Evolutionary conservation across 257 asterid species (phyloP).

Genomic region (Solanum clarkiae): DNA sequence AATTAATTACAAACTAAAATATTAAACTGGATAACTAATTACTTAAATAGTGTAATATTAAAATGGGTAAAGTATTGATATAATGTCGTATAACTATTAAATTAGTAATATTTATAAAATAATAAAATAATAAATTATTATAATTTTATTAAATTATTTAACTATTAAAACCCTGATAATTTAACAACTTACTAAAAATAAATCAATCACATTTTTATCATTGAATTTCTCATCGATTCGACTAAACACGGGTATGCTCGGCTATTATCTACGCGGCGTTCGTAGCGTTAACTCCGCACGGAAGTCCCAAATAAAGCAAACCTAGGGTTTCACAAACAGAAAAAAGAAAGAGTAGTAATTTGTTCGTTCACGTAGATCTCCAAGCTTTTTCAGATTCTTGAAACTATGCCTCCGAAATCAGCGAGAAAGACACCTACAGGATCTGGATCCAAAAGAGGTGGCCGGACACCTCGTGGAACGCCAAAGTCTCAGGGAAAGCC

Average conservation of each 20-base stretch:
- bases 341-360: not conserved
- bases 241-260: not conserved
- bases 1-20: too few relatives aligned
- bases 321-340: not conserved
- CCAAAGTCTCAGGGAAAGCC: conserved; percentile 16
- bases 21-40: too few relatives aligned
- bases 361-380: not conserved
- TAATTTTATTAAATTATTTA: too few relatives aligned
- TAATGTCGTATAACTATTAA: too few relatives aligned
- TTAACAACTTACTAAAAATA: too few relatives aligned
- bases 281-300: not conserved
- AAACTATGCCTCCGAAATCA: conserved; percentile 61
- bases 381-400: not conserved
- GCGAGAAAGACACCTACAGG: conserved; percentile 59
- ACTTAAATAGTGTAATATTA: too few relatives aligned
- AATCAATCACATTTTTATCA: too few relatives aligned
- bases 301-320: not conserved
- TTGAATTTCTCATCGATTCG: too few relatives aligned
- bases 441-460: conserved; percentile 56
- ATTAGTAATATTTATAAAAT: too few relatives aligned
- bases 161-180: too few relatives aligned
- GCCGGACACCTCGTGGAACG: conserved; percentile 31
- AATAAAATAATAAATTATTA: too few relatives aligned
- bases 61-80: too few relatives aligned
- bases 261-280: not conserved